These are phyloP conservation scores for Phaeoacremonium minimum DNA, from an alignment of 2,329 filamentous ascomycete species.

Conservation along the genomic window DNA sequence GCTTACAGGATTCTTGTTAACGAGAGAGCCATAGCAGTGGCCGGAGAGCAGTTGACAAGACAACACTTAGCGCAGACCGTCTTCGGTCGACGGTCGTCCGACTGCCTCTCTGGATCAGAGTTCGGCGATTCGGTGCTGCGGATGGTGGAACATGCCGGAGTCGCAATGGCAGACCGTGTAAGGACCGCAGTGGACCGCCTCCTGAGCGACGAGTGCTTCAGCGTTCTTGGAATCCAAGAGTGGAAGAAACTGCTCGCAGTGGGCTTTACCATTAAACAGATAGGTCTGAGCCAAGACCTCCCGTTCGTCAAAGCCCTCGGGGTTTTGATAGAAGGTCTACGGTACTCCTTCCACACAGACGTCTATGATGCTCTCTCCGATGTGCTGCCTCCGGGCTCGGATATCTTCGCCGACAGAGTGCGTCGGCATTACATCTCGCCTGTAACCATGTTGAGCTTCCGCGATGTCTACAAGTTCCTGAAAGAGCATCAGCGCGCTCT, in stretches of 20 bases:
- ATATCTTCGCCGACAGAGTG: no score
- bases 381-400: no score
- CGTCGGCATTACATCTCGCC: no score
- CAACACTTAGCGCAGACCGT: slow-evolving; percentile 6
- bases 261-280: no score
- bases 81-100: slow-evolving; percentile 5
- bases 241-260: slow-evolving; percentile 24
- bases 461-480: slow-evolving; percentile 16
- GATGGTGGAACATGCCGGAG: slow-evolving; percentile 43
- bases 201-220: slow-evolving; percentile 24
- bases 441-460: no score
- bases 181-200: slow-evolving; percentile 21
- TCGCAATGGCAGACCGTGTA: slow-evolving; percentile 45
- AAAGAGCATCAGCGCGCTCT: slow-evolving; percentile 27
- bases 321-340: no score
- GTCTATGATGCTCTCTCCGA: no score
- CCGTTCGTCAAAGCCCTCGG: no score
- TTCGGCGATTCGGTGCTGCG: slow-evolving; percentile 4
- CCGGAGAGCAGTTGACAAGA: slow-evolving; percentile 27
- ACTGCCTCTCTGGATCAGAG: slow-evolving; percentile 6
- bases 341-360: no score
- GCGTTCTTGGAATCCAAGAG: slow-evolving; percentile 20
- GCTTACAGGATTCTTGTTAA: slow-evolving; percentile 60
- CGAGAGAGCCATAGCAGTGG: slow-evolving; percentile 50
- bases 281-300: no score